Conservation (phyloP, 129 eudicot genomes). For the Saussurea involucrata region DNA sequence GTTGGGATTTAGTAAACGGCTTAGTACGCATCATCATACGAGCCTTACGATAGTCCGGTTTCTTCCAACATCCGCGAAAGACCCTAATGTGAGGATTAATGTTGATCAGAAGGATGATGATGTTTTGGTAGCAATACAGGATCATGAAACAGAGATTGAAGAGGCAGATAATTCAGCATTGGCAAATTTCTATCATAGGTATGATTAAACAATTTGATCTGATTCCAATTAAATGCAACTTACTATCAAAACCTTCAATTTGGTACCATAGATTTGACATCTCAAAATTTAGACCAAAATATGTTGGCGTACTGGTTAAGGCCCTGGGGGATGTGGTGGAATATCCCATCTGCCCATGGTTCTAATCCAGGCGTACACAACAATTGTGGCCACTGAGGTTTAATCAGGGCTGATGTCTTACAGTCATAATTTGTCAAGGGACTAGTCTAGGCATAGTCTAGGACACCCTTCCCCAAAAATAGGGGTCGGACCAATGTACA, state of each 20-base stretch:
- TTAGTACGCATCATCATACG: constrained; percentile 68
- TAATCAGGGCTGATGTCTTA: too few relatives aligned
- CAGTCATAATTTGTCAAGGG: too few relatives aligned
- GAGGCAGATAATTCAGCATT: constrained; percentile 64
- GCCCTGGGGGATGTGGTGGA: too few relatives aligned
- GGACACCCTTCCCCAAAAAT: too few relatives aligned
- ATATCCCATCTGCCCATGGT: too few relatives aligned
- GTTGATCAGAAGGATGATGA: constrained; percentile 54
- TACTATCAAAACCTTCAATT: not conserved
- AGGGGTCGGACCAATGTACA: not conserved
- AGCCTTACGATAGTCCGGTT: constrained; percentile 77
- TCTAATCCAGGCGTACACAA: too few relatives aligned
- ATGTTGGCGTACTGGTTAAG: too few relatives aligned
- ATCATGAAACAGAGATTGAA: constrained; percentile 45
- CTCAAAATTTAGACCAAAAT: not conserved
- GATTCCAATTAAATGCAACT: not conserved
- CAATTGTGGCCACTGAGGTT: too few relatives aligned
- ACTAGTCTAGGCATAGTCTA: too few relatives aligned
- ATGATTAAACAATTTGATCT: not conserved
- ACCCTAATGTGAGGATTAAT: constrained; percentile 35
- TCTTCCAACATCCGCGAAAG: constrained; percentile 40
- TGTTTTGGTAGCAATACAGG: constrained; percentile 62
- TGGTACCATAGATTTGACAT: not conserved
- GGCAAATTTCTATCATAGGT: constrained; percentile 82
- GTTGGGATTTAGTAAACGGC: constrained; percentile 74